Evolutionary conservation across 768 basidiomycete genomes (phyloP).

Genomic region (Boletales sp.): DNA sequence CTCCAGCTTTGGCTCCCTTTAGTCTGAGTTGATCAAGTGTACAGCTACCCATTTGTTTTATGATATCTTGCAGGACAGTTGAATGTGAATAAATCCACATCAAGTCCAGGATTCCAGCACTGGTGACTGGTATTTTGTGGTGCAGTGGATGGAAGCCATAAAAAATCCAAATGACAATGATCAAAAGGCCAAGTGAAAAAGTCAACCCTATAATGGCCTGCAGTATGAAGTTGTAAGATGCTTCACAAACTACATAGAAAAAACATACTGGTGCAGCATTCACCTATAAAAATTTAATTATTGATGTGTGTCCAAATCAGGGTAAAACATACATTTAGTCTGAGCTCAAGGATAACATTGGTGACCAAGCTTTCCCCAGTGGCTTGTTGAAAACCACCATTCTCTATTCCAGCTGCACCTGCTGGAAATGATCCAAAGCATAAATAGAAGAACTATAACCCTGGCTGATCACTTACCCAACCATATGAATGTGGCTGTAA

Average conservation of each 20-base stretch:
- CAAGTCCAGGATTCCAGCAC: neutral
- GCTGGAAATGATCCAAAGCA: neutral
- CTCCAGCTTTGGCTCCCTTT: neutral
- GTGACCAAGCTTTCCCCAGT: neutral
- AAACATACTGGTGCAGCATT: neutral
- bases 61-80: neutral
- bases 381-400: neutral
- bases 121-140: neutral
- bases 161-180: neutral
- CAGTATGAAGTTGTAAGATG: neutral
- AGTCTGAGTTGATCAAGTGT: neutral
- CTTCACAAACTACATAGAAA: neutral
- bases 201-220: neutral
- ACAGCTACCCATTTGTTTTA: neutral
- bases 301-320: too few species aligned
- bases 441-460: too few species aligned
- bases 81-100: constrained; percentile 1
- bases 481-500: constrained; percentile 5
- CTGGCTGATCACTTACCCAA: neutral
- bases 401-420: neutral
- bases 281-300: neutral
- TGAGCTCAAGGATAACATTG: neutral
- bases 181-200: neutral
- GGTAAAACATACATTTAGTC: neutral
- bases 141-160: neutral